Base-by-base conservation (phyloP, 768 basidiomycete species). In the Calvatia gigantea region DNA sequence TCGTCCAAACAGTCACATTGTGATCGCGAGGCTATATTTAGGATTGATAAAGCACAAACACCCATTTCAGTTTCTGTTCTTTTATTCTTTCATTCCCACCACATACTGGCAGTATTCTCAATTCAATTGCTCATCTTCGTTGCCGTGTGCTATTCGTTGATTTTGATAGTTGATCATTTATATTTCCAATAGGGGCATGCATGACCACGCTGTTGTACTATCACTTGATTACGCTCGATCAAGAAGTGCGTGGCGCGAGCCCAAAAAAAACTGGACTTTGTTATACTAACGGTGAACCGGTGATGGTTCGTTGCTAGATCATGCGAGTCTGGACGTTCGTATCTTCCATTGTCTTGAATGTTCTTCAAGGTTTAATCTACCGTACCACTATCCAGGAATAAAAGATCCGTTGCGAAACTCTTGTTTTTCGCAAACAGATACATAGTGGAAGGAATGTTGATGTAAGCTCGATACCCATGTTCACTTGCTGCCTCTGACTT, bases 351-450 rank as follows among this genome's bases (percentile, higher is more conserved):
- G n/a, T 21, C 19, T 1, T 25, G 41, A 23, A n/a, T n/a, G n/a
- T n/a, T n/a, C n/a, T n/a, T 21, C 12, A 11, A 9, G 15, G 50
- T 39, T 25, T n/a, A 21, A 19, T 8, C 19, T 6, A n/a, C 33
- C 37, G 9, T 15, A 55, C 28, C 3, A n/a, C 29, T 37, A 19
- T 42, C 31, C 44, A 64, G 66, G 42, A 56, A 58, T 25, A 64
- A 64, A 9, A 32, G 60, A 9, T 65, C 68, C 6, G 15, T 66
- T 12, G 60, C 66, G 9, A 69, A 69, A 45, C 19, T 60, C 6
- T 54, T 69, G 7, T 69, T 67, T 51, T 60, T 67, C 39, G 28
- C 60, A 31, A 69, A 69, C 48, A 61, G 68, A 32, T 69, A 67
- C 54, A 39, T 61, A n/a, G 63, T 69, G 6, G 68, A 64, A 37